Evolutionary conservation across 2,329 filamentous ascomycete species (phyloP), one percentile per base, ranked within the genome.

Genomic region (Aspergillus neoniger): DNA sequence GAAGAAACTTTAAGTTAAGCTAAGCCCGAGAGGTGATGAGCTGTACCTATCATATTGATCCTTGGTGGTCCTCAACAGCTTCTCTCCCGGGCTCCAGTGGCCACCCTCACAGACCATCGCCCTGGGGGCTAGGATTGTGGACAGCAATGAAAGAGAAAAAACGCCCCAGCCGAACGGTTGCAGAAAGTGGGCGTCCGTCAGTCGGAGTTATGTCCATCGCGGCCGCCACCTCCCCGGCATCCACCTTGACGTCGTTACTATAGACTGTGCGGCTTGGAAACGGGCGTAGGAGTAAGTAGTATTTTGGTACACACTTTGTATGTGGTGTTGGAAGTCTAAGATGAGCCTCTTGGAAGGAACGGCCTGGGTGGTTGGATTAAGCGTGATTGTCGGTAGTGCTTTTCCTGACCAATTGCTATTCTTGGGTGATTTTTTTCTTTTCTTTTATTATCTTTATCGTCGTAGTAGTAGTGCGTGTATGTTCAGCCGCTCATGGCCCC

Each of bases 41-140:
- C 30, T 65, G 65, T 67, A 48, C 61, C 63, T 60, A 64, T 65
- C 59, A 65, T 36, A 55, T 58, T 50, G 30, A 47, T 43, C 43
- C 56, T 57, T 55, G 49, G 36, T 21, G 47, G 48, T 43, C 48
- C 21, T 55, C 48, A 32, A 30, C 44, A 51, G 41, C 49, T 53
- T 32, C 30, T 32, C 30, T 14, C 1, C 49, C 17, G n/a, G 43
- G 53, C 53, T 38, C 17, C 49, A 43, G 49, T 57, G 55, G 55
- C 55, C 25, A 28, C 25, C 2, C 25, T 28, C 49, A 41, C 52
- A 50, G 48, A 41, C 49, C 39, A 51, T 28, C 15, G 32, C 10
- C 48, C 19, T 47, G 43, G 47, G 32, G 50, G 28, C 23, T 32
- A 52, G 41, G 32, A 36, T 5, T 36, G 32, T 48, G 39, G 48